A percentile compares a stretch with the other conserved stretches of the same genome.
phyloP scores from a whole-genome alignment of 441 rosid genomes.

The Corymbia calophylla region DNA sequence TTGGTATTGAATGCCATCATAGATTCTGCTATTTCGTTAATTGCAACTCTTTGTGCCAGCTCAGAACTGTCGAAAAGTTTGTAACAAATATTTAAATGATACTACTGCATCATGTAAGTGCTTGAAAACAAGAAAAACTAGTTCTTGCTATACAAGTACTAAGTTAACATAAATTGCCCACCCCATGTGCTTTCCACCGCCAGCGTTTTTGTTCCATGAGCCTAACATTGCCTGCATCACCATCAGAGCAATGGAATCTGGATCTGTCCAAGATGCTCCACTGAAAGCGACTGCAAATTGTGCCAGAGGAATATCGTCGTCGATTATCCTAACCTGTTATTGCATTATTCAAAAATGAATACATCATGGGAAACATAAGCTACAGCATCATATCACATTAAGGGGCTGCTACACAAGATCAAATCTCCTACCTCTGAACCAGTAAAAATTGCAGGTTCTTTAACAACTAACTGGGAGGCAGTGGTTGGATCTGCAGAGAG shows the following conservation, averaged over 20 bases:
- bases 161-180: slow-evolving; percentile 18
- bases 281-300: slow-evolving; percentile 97
- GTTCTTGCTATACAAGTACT: not conserved
- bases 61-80: slow-evolving; percentile 56
- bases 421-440: slow-evolving; percentile 83
- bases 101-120: not conserved
- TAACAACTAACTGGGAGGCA: slow-evolving; percentile 75
- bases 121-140: not conserved
- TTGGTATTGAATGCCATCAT: slow-evolving; percentile 99
- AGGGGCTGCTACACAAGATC: not conserved
- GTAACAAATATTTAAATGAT: slow-evolving; percentile 10
- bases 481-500: slow-evolving; percentile 81
- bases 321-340: slow-evolving; percentile 80
- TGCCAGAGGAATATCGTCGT: slow-evolving; percentile 92
- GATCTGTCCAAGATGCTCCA: slow-evolving; percentile 99
- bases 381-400: not conserved
- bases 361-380: not conserved
- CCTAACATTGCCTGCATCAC: slow-evolving; percentile 98
- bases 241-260: slow-evolving; percentile 94
- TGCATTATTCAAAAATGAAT: not conserved
- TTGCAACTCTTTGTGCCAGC: slow-evolving; percentile 76
- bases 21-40: slow-evolving; percentile 90
- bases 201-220: slow-evolving; percentile 82
- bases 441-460: slow-evolving; percentile 79
- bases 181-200: slow-evolving; percentile 99